Evolutionary conservation across 2,329 filamentous ascomycete genomes (phyloP).

Genomic region (Ophiocordyceps camponoti-leonardi): DNA sequence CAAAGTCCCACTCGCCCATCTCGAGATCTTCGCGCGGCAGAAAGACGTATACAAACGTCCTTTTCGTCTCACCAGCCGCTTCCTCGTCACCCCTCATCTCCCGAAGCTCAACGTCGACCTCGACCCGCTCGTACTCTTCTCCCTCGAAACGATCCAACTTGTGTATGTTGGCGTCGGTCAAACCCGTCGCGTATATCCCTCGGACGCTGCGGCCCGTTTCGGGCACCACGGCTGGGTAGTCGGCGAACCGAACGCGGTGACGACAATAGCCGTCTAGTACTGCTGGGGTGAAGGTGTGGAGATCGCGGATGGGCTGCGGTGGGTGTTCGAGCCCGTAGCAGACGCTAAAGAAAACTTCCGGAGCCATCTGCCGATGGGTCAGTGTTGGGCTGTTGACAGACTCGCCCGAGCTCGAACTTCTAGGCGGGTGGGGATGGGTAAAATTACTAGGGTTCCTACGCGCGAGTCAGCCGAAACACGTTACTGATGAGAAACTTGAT

Average conservation of each 20-base stretch:
- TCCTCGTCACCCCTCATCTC: conserved; percentile 20
- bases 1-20: conserved; percentile 71
- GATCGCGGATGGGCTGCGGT: conserved; percentile 28
- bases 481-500: background rate
- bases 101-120: conserved; percentile 35
- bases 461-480: conserved; percentile 2
- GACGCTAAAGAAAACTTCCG: conserved; percentile 70
- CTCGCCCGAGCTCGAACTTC: background rate
- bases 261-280: conserved; percentile 60
- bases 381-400: conserved; percentile 8
- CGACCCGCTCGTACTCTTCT: conserved; percentile 44
- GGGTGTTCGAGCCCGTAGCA: conserved; percentile 45
- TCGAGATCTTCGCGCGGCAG: conserved; percentile 37
- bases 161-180: conserved; percentile 59
- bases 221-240: conserved; percentile 67
- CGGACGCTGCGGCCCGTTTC: conserved; percentile 41
- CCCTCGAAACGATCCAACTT: conserved; percentile 77
- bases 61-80: conserved; percentile 26
- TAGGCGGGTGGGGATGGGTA: background rate
- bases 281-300: conserved; percentile 54
- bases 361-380: conserved; percentile 45
- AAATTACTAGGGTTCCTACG: conserved; percentile 18
- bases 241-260: conserved; percentile 45
- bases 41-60: conserved; percentile 51
- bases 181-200: conserved; percentile 59